Evolutionary conservation across 2,329 filamentous ascomycete species (phyloP).

Genomic region (Aureobasidium sp.): DNA sequence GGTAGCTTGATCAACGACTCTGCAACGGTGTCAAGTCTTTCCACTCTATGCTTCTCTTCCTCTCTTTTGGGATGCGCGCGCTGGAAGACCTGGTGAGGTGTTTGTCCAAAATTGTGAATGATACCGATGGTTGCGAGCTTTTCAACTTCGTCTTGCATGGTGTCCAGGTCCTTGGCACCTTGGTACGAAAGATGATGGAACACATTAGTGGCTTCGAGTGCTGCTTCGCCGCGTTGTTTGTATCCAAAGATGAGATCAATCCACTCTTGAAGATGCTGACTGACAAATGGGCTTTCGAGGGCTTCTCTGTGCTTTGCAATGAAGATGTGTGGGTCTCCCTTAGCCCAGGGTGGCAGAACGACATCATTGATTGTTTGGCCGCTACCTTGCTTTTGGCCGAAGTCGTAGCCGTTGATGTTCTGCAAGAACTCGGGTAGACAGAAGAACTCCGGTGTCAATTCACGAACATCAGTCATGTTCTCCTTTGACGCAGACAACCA

Average conservation of each 20-base stretch:
- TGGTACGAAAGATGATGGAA: slow-evolving; percentile 95
- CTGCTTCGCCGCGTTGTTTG: slow-evolving; percentile 89
- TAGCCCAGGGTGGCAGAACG: slow-evolving; percentile 88
- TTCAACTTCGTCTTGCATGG: slow-evolving; percentile 81
- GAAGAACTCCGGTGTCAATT: slow-evolving; percentile 95
- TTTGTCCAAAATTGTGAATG: slow-evolving; percentile 98
- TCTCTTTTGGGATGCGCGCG: slow-evolving; percentile 69
- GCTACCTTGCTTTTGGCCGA: slow-evolving; percentile 76
- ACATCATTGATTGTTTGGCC: slow-evolving; percentile 77
- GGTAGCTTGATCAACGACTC: slow-evolving; percentile 70
- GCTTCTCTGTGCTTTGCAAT: slow-evolving; percentile 94
- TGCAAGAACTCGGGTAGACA: slow-evolving; percentile 89
- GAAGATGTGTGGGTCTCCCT: slow-evolving; percentile 91
- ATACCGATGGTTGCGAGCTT: slow-evolving; percentile 84
- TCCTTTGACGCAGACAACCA: slow-evolving; percentile 85
- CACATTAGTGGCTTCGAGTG: slow-evolving; percentile 84
- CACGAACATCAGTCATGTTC: slow-evolving; percentile 89
- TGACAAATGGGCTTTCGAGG: slow-evolving; percentile 86
- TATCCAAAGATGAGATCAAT: slow-evolving; percentile 91
- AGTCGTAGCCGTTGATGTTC: slow-evolving; percentile 93
- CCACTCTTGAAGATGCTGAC: slow-evolving; percentile 82
- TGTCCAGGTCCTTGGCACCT: slow-evolving; percentile 85
- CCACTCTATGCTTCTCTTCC: slow-evolving; percentile 49
- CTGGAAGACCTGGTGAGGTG: slow-evolving; percentile 87
- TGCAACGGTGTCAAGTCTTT: slow-evolving; percentile 68